These are phyloP conservation scores for Aureobasidium sp. DNA, from an alignment of 2,329 filamentous ascomycete genomes.

Conservation along the genomic window DNA sequence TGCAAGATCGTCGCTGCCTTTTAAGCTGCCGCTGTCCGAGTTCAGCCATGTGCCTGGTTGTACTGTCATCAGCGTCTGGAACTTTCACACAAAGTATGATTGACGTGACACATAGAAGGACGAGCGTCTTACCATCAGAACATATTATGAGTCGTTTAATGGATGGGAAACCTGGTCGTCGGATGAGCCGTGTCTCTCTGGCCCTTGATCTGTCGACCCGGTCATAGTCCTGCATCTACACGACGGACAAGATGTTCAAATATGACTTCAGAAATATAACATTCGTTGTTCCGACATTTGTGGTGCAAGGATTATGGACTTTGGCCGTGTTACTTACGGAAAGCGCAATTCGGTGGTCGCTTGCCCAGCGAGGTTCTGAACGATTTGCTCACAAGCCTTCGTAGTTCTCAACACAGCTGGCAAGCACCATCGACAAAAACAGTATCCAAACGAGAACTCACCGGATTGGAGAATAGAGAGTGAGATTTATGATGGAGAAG, in stretches of 20 bases:
- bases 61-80: neutral
- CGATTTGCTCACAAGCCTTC: too few relatives aligned
- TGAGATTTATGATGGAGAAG: neutral
- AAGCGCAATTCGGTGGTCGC: too few relatives aligned
- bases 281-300: too few relatives aligned
- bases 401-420: too few relatives aligned
- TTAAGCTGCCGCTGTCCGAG: constrained; percentile 41
- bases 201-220: neutral
- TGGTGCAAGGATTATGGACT: too few relatives aligned
- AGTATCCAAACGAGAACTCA: too few relatives aligned
- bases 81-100: too few relatives aligned
- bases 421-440: too few relatives aligned
- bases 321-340: too few relatives aligned
- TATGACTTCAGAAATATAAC: too few relatives aligned
- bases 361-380: too few relatives aligned
- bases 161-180: constrained; percentile 2
- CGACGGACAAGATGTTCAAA: neutral
- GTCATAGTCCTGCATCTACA: constrained; percentile 12
- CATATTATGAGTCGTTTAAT: constrained; percentile 32
- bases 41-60: constrained; percentile 41
- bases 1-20: constrained; percentile 37
- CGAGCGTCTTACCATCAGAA: constrained; percentile 35
- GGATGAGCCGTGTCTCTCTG: constrained; percentile 14
- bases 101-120: too few relatives aligned
- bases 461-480: neutral